phyloP scores from a whole-genome alignment of 2,329 filamentous ascomycete genomes.

The Neofusicoccum parvum region DNA sequence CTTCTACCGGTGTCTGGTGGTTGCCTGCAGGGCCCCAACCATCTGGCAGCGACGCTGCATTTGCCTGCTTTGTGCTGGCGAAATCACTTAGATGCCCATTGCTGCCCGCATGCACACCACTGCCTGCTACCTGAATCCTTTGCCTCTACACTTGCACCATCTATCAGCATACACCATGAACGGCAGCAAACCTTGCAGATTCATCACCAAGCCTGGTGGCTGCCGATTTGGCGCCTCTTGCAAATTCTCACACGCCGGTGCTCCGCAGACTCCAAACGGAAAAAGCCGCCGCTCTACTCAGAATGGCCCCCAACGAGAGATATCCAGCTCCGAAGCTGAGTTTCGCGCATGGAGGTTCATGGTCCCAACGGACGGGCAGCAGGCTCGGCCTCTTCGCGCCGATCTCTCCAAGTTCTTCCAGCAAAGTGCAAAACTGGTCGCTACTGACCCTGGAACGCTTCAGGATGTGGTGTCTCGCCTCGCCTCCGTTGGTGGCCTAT shows the following conservation, averaged over 20 bases:
- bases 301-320: neutral
- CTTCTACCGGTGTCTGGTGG: too few relatives aligned
- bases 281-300: neutral
- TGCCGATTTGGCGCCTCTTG: neutral
- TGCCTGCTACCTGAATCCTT: neutral
- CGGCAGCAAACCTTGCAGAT: neutral
- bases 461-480: conserved; percentile 27
- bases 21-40: too few relatives aligned
- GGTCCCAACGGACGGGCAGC: neutral
- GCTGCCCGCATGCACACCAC: too few relatives aligned
- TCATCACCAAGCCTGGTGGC: neutral
- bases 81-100: too few relatives aligned
- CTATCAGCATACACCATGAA: neutral
- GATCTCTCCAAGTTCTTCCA: conserved; percentile 1
- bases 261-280: neutral
- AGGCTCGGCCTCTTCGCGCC: neutral
- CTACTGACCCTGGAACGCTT: conserved; percentile 1
- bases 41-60: too few relatives aligned
- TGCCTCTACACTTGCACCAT: too few relatives aligned
- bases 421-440: conserved; percentile 1
- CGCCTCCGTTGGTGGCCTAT: conserved; percentile 26
- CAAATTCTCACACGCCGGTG: conserved; percentile 6
- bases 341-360: conserved; percentile 6
- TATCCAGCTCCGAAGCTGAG: conserved; percentile 4
- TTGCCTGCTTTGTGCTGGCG: too few relatives aligned